A percentile compares a stretch with the other conserved stretches of the same genome.
Evolutionary conservation across 257 asterid species (phyloP).

Genomic region (Lycium ferocissimum): DNA sequence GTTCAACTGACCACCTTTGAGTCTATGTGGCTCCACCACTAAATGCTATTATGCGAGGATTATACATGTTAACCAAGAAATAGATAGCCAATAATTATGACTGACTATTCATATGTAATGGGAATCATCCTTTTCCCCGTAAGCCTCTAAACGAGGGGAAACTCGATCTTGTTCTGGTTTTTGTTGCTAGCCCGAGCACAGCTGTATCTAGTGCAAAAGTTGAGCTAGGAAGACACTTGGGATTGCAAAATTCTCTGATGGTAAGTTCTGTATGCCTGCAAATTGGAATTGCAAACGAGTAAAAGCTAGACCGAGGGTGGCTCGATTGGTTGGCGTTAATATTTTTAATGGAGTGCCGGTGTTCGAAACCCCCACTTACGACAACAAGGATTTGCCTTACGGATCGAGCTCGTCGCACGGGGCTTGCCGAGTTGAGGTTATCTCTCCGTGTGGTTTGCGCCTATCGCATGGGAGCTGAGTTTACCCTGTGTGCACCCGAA

Average conservation of each 20-base stretch:
- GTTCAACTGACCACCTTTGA: not conserved
- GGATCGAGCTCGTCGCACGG: too few relatives aligned
- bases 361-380: too few relatives aligned
- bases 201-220: not conserved
- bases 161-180: not conserved
- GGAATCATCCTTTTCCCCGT: not conserved
- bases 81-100: not conserved
- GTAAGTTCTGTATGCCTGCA: not conserved
- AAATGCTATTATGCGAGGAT: not conserved
- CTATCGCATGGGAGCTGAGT: too few relatives aligned
- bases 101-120: not conserved
- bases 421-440: too few relatives aligned
- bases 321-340: too few relatives aligned
- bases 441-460: too few relatives aligned
- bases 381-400: too few relatives aligned
- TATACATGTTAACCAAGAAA: constrained; percentile 19
- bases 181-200: not conserved
- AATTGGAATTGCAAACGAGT: not conserved
- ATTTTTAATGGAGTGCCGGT: too few relatives aligned
- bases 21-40: not conserved
- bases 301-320: too few relatives aligned
- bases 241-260: not conserved
- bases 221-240: not conserved
- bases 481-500: too few relatives aligned
- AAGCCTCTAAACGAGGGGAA: not conserved